Evolutionary conservation across 2,329 filamentous ascomycete genomes (phyloP).

Genomic region (Paecilomyces niveus): DNA sequence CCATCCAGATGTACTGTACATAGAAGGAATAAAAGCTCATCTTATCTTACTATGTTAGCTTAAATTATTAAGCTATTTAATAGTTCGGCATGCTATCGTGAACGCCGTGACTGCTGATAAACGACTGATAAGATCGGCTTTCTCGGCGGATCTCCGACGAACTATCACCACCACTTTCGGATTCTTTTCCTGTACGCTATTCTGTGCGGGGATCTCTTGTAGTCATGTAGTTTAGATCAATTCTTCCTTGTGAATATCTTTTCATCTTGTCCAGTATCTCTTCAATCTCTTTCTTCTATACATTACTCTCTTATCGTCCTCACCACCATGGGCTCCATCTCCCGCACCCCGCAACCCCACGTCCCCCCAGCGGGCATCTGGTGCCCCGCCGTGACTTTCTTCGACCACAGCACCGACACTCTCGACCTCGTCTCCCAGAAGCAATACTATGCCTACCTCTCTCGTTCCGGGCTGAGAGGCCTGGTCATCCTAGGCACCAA

Average conservation of each 20-base stretch:
- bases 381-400: conserved; percentile 50
- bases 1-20: neutral
- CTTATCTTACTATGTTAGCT: neutral
- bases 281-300: neutral
- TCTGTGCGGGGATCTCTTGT: conserved; percentile 1
- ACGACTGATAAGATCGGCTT: neutral
- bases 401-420: conserved; percentile 43
- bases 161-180: conserved; percentile 1
- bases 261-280: neutral
- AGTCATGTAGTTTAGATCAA: neutral
- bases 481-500: conserved; percentile 51
- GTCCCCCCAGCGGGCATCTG: conserved; percentile 38
- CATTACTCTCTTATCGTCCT: neutral
- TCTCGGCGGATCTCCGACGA: conserved; percentile 5
- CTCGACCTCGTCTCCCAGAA: conserved; percentile 43
- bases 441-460: conserved; percentile 48
- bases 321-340: conserved; percentile 1
- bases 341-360: conserved; percentile 6
- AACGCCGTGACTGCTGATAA: neutral
- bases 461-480: conserved; percentile 44
- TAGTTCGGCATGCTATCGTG: neutral
- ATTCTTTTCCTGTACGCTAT: conserved; percentile 5
- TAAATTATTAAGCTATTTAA: neutral
- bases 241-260: neutral
- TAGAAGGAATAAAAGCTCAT: neutral